phyloP scores from a whole-genome alignment of 768 basidiomycete species.

The Xerocomus spinulosus region DNA sequence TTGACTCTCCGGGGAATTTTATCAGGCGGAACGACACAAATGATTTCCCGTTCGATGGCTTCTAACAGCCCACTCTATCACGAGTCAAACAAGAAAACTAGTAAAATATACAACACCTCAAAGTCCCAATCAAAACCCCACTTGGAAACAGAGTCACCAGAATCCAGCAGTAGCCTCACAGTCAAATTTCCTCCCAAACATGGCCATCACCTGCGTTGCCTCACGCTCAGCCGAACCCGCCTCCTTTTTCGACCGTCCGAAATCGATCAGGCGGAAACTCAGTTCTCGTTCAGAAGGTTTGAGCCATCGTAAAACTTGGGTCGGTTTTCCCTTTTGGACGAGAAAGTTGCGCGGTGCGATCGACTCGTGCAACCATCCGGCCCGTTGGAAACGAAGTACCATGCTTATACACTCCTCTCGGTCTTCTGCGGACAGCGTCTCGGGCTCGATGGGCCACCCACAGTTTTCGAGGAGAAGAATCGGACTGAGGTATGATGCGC shows the following conservation, averaged over 20 bases:
- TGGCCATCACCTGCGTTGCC: too few species aligned
- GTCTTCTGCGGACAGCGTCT: conserved; percentile 33
- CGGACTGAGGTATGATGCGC: conserved; percentile 34
- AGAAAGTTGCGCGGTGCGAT: conserved; percentile 41
- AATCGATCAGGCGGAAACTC: conserved; percentile 49
- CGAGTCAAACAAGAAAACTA: too few species aligned
- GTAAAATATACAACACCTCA: too few species aligned
- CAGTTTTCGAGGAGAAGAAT: conserved; percentile 48
- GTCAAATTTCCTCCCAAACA: too few species aligned
- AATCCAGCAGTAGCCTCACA: too few species aligned
- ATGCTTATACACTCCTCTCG: conserved; percentile 38
- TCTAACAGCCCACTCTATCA: too few species aligned
- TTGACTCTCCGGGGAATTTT: conserved; percentile 8
- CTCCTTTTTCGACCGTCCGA: conserved; percentile 39
- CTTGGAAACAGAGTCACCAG: too few species aligned
- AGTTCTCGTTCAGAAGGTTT: background rate
- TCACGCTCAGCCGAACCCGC: too few species aligned
- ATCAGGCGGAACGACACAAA: conserved; percentile 1
- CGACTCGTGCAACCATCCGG: conserved; percentile 39
- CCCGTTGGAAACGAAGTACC: conserved; percentile 38
- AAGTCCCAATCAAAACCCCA: too few species aligned
- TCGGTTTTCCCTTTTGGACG: conserved; percentile 39
- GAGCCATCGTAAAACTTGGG: conserved; percentile 16
- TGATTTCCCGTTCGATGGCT: conserved; percentile 17
- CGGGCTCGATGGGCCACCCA: conserved; percentile 32